phyloP scores from a whole-genome alignment of 768 basidiomycete species.

The Suillus sp. region DNA sequence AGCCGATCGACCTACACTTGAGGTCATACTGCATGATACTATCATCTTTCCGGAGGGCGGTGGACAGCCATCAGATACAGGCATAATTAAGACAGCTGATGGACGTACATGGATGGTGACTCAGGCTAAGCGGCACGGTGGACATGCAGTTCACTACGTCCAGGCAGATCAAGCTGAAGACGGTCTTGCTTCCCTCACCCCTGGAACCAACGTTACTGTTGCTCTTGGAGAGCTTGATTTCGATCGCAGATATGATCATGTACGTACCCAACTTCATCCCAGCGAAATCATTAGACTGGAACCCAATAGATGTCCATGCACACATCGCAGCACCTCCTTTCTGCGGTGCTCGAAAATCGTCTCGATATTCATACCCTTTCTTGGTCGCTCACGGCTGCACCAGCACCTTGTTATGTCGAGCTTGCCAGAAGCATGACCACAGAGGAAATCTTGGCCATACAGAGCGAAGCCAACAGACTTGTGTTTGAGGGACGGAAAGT shows the following conservation, averaged over 20 bases:
- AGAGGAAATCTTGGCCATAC: slow-evolving; percentile 63
- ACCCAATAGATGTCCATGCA: slow-evolving; percentile 73
- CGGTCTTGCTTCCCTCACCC: slow-evolving; percentile 47
- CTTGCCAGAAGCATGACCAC: slow-evolving; percentile 65
- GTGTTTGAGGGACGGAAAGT: slow-evolving; percentile 71
- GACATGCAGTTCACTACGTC: slow-evolving; percentile 76
- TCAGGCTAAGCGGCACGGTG: slow-evolving; percentile 68
- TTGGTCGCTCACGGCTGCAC: slow-evolving; percentile 76
- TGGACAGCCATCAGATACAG: slow-evolving; percentile 79
- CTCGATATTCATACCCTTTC: slow-evolving; percentile 71
- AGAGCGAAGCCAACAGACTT: slow-evolving; percentile 62
- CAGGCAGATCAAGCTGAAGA: slow-evolving; percentile 42
- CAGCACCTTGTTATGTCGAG: slow-evolving; percentile 76
- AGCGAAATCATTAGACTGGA: slow-evolving; percentile 3
- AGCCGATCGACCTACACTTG: slow-evolving; percentile 51
- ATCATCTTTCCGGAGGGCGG: slow-evolving; percentile 83
- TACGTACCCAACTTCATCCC: slow-evolving; percentile 34
- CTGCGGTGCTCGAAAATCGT: slow-evolving; percentile 70
- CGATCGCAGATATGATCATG: slow-evolving; percentile 73
- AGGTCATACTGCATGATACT: slow-evolving; percentile 74
- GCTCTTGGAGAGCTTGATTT: slow-evolving; percentile 61
- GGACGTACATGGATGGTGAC: slow-evolving; percentile 58
- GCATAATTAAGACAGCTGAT: slow-evolving; percentile 49
- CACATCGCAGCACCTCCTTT: slow-evolving; percentile 82
- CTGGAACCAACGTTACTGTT: slow-evolving; percentile 54